Percentiles rank a stretch among this genome's conserved stretches.
These are phyloP conservation scores for Phytophthora quininea DNA, from an alignment of 352 stramenopile genomes.

Conservation along the genomic window DNA sequence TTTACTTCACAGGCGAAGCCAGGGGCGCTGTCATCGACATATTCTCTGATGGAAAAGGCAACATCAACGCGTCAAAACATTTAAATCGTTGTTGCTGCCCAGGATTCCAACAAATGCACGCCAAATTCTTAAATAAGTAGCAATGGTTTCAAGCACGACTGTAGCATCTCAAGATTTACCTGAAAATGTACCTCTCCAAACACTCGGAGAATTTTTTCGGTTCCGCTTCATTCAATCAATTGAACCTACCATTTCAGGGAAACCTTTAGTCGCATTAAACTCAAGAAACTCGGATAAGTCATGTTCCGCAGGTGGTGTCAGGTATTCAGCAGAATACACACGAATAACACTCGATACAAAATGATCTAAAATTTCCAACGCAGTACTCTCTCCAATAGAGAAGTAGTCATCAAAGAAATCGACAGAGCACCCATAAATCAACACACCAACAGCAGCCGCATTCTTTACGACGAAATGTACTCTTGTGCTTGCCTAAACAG, in stretches of 20 bases:
- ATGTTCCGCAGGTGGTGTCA: background rate
- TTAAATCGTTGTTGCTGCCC: too few relatives aligned
- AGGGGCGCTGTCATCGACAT: background rate
- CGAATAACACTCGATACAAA: background rate
- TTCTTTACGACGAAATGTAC: constrained; percentile 2
- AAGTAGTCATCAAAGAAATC: constrained; percentile 7
- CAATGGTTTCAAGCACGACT: too few relatives aligned
- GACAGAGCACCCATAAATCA: background rate
- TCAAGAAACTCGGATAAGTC: background rate
- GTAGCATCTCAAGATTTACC: too few relatives aligned
- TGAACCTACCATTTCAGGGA: constrained; percentile 6
- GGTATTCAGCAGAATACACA: background rate
- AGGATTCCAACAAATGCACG: too few relatives aligned
- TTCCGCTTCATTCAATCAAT: constrained; percentile 2
- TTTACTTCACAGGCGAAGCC: constrained; percentile 5
- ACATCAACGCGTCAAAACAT: too few relatives aligned
- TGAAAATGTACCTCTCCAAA: too few relatives aligned
- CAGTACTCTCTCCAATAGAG: constrained; percentile 4
- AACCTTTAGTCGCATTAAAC: constrained; percentile 5
- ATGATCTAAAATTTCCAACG: background rate
- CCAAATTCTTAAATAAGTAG: too few relatives aligned
- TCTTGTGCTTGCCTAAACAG: constrained; percentile 3
- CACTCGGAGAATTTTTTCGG: too few relatives aligned
- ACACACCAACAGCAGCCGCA: background rate
- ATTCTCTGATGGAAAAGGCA: too few relatives aligned